Base-by-base conservation (phyloP, 441 rosid genomes). In the Hura crepitans region DNA sequence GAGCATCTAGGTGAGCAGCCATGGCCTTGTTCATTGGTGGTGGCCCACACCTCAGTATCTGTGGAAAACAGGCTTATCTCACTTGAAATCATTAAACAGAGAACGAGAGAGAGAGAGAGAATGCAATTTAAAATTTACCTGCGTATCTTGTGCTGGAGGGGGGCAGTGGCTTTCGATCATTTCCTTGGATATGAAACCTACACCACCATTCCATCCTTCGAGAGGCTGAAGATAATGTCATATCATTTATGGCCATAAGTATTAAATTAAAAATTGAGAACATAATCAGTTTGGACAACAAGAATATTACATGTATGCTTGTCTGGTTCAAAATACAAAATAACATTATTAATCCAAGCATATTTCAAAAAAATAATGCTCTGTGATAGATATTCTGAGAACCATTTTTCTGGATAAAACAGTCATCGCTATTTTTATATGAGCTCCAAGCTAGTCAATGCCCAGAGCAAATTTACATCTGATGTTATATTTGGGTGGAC, bases 11-110 rank as follows among this genome's bases (percentile, higher is more conserved):
- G 82, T 85, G 73, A 60, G 77, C 80, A 58, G 86, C 87, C 88
- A 86, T 87, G 18, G 91, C 90, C 74, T 83, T 86, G 86, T 85
- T 89, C 92, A 79, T 87, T 0, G 89, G 87, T 9, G 92, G 90
- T 6, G 92, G 92, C 28, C 94, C 90, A 22, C 94, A 89, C 75
- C 85, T 74, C 56, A 89, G 43, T 50, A 87, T 75, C 88, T 87
- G 79, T 57, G 37, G 6, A 17, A 45, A 27, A 15, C 7, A 5
- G 14, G 5, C 20, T 39, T 2, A 23, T 66, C 23, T 12, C 35
- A 4, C n/a, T 46, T 18, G 9, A 15, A 17, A 4, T 20, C 8
- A 13, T 22, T 8, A 43, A 42, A 20, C 30, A 63, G 13, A 22
- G 73, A 47, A 4, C 27, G 39, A 42, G 18, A 37, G 23, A 42